Conservation (phyloP, 2,329 filamentous ascomycete genomes). For the Colletotrichum sp. region DNA sequence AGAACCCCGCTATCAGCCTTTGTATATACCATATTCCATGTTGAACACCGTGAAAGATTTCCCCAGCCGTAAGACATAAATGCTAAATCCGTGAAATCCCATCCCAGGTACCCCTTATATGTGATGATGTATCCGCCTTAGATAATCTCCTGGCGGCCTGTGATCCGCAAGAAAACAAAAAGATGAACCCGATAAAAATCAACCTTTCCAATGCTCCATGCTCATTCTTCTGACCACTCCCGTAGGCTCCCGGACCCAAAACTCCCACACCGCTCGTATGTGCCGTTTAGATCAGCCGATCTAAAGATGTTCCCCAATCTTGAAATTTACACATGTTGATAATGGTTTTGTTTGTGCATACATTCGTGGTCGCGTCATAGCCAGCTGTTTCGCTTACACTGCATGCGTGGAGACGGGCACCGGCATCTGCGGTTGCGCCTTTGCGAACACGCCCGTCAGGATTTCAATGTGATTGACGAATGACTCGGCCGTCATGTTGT, state of each 20-base stretch:
- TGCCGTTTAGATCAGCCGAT: neutral
- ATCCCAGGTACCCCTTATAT: neutral
- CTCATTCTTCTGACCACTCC: neutral
- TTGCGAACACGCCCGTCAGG: conserved; percentile 43
- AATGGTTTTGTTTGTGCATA: neutral
- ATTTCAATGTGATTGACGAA: conserved; percentile 53
- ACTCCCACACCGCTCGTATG: neutral
- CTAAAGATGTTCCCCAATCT: neutral
- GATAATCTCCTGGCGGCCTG: neutral
- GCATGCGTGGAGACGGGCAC: conserved; percentile 15
- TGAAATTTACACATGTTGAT: neutral
- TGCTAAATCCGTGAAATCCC: neutral
- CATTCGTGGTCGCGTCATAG: conserved; percentile 2
- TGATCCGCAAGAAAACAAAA: neutral
- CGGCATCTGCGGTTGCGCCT: conserved; percentile 31
- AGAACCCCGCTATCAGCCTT: conserved; percentile 20
- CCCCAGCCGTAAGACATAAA: neutral
- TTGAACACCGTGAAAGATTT: neutral
- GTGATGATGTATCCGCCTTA: neutral
- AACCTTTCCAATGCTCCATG: neutral
- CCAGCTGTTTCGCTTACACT: conserved; percentile 14
- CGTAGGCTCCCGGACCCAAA: neutral
- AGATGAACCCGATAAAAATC: neutral
- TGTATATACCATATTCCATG: neutral
- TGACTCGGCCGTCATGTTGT: conserved; percentile 29